Conservation (phyloP, 2,329 filamentous ascomycete genomes). For the Sarocladiaceae sp. region DNA sequence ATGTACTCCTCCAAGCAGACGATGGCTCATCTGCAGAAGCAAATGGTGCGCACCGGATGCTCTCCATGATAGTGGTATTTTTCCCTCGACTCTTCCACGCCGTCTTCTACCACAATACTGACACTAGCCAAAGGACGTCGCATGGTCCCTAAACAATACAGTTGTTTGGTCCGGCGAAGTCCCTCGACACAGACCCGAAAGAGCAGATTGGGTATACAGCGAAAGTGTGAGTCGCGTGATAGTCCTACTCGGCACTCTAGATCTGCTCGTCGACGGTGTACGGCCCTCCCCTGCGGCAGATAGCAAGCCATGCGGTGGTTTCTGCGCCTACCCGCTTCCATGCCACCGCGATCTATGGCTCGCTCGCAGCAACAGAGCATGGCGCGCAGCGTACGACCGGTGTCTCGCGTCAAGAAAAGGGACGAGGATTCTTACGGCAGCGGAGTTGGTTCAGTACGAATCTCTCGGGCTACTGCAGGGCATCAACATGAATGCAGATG, state of each 20-base stretch:
- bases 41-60: neutral
- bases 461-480: neutral
- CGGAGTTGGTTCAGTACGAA: neutral
- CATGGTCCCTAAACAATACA: neutral
- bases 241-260: constrained; percentile 13
- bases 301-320: constrained; percentile 9
- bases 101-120: too few species aligned
- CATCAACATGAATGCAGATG: neutral
- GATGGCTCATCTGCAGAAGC: neutral
- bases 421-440: neutral
- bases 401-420: neutral
- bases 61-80: constrained; percentile 1
- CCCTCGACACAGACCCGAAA: neutral
- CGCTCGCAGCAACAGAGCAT: constrained; percentile 4
- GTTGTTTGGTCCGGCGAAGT: neutral
- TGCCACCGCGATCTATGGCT: constrained; percentile 17
- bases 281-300: neutral
- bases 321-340: constrained; percentile 11
- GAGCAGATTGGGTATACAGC: neutral
- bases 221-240: constrained; percentile 14
- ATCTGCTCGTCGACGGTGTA: constrained; percentile 15
- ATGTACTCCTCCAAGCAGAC: constrained; percentile 5
- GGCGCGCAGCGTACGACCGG: neutral
- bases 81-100: too few species aligned
- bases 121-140: neutral